Conservation (phyloP, 441 rosid genomes). For the Populus hybrid region DNA sequence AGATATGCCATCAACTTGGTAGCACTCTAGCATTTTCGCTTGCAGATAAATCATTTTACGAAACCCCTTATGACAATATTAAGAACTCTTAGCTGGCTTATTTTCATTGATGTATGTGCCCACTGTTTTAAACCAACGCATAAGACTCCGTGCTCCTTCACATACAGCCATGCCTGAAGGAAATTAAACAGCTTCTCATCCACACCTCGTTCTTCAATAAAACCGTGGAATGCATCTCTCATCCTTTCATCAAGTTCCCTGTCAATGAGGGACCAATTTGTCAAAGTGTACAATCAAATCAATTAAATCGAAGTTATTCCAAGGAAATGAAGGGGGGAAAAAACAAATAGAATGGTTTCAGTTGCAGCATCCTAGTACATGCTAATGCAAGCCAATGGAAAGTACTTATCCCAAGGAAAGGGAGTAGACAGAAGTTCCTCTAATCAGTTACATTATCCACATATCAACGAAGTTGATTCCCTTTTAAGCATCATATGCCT, state of each 20-base stretch:
- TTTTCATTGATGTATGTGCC: slow-evolving; percentile 51
- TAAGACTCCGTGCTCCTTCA: slow-evolving; percentile 71
- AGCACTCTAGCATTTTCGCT: background rate
- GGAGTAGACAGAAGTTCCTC: background rate
- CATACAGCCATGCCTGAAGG: slow-evolving; percentile 92
- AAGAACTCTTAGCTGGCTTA: slow-evolving; percentile 18
- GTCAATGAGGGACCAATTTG: slow-evolving; percentile 15
- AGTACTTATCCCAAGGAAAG: background rate
- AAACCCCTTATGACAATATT: background rate
- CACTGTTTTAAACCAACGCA: slow-evolving; percentile 74
- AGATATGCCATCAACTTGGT: background rate
- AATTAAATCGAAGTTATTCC: background rate
- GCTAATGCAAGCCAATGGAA: background rate
- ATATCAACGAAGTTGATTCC: background rate
- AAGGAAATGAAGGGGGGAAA: background rate
- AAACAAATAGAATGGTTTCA: background rate
- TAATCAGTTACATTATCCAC: background rate
- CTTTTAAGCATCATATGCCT: background rate
- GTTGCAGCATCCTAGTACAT: background rate
- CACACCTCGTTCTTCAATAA: slow-evolving; percentile 74
- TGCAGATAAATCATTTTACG: background rate
- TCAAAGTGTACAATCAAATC: background rate
- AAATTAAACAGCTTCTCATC: slow-evolving; percentile 71
- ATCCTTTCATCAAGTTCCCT: slow-evolving; percentile 70
- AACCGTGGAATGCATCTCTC: slow-evolving; percentile 70